Percentiles rank a stretch among this genome's conserved stretches.
Conservation (phyloP, 176 grass and related monocot species). For the Triticum aestivum region IWGSC_CS_RefSeq_v2.1 NC_057807.1:100183144-100183643, state of each 20-base stretch:
- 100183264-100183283: conserved; percentile 77
- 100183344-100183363: conserved; percentile 74
- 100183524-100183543: conserved; percentile 56
- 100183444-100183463: conserved; percentile 77
- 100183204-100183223: conserved; percentile 5
- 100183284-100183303: conserved; percentile 69
- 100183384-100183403: conserved; percentile 80
- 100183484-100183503: conserved; percentile 44
- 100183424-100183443: conserved; percentile 45
- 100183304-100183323: conserved; percentile 74
- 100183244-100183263: conserved; percentile 68
- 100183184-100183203: not conserved
- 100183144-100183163: conserved; percentile 37
- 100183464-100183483: conserved; percentile 65
- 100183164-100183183: not conserved
- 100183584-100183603: conserved; percentile 35
- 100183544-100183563: conserved; percentile 56
- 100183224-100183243: conserved; percentile 48
- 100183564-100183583: conserved; percentile 72
- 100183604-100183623: conserved; percentile 3
- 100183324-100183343: conserved; percentile 69
- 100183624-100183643: conserved; percentile 72
- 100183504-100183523: conserved; percentile 56
- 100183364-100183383: conserved; percentile 69
- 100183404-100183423: conserved; percentile 70